Evolutionary conservation across 2,329 filamentous ascomycete species (phyloP), one percentile per base, ranked within the genome.

Genomic region (Elsinoe necatrix): DNA sequence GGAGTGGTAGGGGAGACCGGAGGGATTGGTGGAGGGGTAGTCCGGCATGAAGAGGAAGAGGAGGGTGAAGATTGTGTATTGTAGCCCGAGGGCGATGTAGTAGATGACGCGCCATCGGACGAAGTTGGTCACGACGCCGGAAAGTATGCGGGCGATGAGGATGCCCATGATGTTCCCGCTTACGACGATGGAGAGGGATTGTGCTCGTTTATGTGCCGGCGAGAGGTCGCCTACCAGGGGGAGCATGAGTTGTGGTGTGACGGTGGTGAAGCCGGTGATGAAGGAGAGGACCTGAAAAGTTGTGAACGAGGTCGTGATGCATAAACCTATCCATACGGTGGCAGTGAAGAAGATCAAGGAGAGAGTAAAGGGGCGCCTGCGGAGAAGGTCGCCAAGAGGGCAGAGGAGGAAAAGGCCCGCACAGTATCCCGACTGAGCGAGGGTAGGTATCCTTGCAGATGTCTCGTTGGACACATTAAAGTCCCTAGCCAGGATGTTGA

Each of bases 391-490:
- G 0, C 87, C 88, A 1, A 91, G 68, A 0, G 89, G 88, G 64
- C 87, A 88, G 8, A 93, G 72, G 60, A 92, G 82, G 14, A 92
- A 70, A 18, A 93, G 67, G 0, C 88, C 87, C 0, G 75, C 76
- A 0, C 87, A 87, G 69, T 93, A 93, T 1, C 88, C 88, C 1
- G 86, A 85, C 68, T 93, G 89, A 69, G 87, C 83, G 42, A 90
- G 72, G 0, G 88, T 92, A 1, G 88, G 86, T 21, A 92, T 82
- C 39, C 81, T 70, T 3, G 80, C 75, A 0, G 87, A 82, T 55
- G 78, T 75, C 64, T 89, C 86, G 64, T 89, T 85, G 7, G 77
- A 78, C 48, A 92, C 84, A 55, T 78, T 65, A 65, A 93, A 92
- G 14, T 86, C 84, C 8, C 75, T 68, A 0, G 88, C 87, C 39